Evolutionary conservation across 2,329 filamentous ascomycete species (phyloP), one percentile per base, ranked within the genome.

Genomic region (Colletotrichum sojae): DNA sequence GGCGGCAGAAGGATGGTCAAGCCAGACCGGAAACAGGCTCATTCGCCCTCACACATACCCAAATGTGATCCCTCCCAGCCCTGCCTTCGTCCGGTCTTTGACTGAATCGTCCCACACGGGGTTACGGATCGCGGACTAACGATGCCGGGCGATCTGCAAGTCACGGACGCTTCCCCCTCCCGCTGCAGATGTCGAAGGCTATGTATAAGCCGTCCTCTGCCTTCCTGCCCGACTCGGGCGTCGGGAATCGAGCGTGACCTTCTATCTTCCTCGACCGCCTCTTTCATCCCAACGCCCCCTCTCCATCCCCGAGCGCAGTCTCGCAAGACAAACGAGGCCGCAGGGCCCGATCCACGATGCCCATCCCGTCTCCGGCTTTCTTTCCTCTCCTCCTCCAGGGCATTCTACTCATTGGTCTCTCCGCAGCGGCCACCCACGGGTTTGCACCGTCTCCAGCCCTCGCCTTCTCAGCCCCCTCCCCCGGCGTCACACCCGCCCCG

Each of bases 261-360:
- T 18, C 9, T 15, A 4, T 43, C 16, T 43, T 43, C 31, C 15
- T 51, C 31, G 27, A 31, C 6, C 1, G 9, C 9, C 31, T 36
- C 27, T 20, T 20, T 22, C 3, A 16, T 36, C 43, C 40, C 12
- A 51, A 31, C 64, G 51, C 31, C 18, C 49, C 20, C 51, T 36
- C 43, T 15, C 9, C 45, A 15, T 22, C 57, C 22, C 49, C 36
- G 56, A 54, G 39, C 27, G 25, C 27, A 15, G 51, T 64, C 31
- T 45, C 51, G n/a, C 25, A 49, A 62, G 20, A 12, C 40, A 39
- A 48, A 66, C 54, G 56, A 61, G 40, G 40, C 63, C 27, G 57
- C 45, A 27, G 31, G 20, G 40, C 20, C 31, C 22, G 31, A 9
- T 48, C 39, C 49, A 61, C 53, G 43, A 67, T 67, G 63, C 63